Evolutionary conservation across 305 asterid species (phyloP), one percentile per base, ranked within the genome.

Genomic region (Striga hermonthica): DNA sequence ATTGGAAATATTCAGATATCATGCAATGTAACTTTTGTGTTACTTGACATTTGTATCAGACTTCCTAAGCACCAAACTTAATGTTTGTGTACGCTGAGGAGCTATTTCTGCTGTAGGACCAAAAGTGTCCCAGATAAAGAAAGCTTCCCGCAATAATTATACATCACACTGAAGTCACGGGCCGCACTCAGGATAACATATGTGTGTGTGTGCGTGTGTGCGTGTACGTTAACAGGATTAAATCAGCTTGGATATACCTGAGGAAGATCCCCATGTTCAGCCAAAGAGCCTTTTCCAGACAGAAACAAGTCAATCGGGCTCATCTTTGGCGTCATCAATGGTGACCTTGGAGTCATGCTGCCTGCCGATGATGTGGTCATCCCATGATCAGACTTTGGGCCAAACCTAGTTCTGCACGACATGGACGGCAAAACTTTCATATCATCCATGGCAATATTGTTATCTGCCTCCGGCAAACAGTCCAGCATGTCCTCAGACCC

Each of bases 281-380:
- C 84, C 76, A 82, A 83, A 74, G 89, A 88, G 64, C 97, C 99
- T 81, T 88, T 94, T 41, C 91, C 96, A 1, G 90, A 75, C 80
- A 94, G 81, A 54, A 94, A 82, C 83, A 84, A 71, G 76, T 94
- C 99, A 74, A 91, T 91, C 65, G 82, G 96, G 82, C 96, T 91
- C 41, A 77, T 80, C 72, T 84, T 76, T 4, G 99, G 99, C 13
- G 99, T 91, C 93, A 86, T 79, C 80, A 85, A 72, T 1, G 99
- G 99, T 38, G 99, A 94, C 79, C 89, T 82, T 40, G 99, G 99
- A 62, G 98, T 94, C 85, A 91, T 84, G 81, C 98, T 94, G 66
- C 97, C 98, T 16, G 98, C 99, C 37, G 99, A 94, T 68, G 99
- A 94, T 13, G 99, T 82, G 15, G 99, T 79, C 96, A 91, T 88